A percentile compares a stretch with the other conserved stretches of the same genome.
phyloP scores from a whole-genome alignment of 164 flowering plant species.

The Santalum album region DNA sequence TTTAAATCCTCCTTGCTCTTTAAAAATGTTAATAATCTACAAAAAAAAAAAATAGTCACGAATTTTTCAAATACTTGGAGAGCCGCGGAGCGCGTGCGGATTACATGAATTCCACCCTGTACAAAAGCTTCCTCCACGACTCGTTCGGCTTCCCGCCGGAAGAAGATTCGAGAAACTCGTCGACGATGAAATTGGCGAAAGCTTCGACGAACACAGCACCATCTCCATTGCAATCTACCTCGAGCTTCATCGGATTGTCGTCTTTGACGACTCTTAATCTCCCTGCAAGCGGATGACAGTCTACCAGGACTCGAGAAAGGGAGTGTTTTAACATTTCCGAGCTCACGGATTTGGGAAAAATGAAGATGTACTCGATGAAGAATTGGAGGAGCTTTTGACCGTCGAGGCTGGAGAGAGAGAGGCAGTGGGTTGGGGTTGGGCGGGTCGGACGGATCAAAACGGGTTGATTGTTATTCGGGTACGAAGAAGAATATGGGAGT shows the following conservation, averaged over 20 bases:
- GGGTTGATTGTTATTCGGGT: slow-evolving; percentile 35
- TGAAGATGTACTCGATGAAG: slow-evolving; percentile 69
- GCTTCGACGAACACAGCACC: slow-evolving; percentile 88
- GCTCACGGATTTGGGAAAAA: slow-evolving; percentile 35
- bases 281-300: slow-evolving; percentile 94
- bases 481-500: slow-evolving; percentile 64
- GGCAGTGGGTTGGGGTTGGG: slow-evolving; percentile 58
- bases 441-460: slow-evolving; percentile 36
- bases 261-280: slow-evolving; percentile 35
- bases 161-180: slow-evolving; percentile 49
- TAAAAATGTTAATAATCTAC: not conserved
- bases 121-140: slow-evolving; percentile 83
- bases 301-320: slow-evolving; percentile 54
- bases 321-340: slow-evolving; percentile 37
- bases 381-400: slow-evolving; percentile 82
- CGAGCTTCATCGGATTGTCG: slow-evolving; percentile 49
- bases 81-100: too few relatives aligned
- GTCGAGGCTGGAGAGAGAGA: slow-evolving; percentile 79
- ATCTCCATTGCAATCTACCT: slow-evolving; percentile 72
- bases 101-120: slow-evolving; percentile 49
- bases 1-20: too few relatives aligned
- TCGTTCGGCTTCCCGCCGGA: slow-evolving; percentile 35
- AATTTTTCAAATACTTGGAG: slow-evolving; percentile 22
- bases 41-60: not conserved
- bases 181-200: slow-evolving; percentile 52